Conservation (phyloP, 78 protist genomes). For the Emiliania huxleyi region DNA sequence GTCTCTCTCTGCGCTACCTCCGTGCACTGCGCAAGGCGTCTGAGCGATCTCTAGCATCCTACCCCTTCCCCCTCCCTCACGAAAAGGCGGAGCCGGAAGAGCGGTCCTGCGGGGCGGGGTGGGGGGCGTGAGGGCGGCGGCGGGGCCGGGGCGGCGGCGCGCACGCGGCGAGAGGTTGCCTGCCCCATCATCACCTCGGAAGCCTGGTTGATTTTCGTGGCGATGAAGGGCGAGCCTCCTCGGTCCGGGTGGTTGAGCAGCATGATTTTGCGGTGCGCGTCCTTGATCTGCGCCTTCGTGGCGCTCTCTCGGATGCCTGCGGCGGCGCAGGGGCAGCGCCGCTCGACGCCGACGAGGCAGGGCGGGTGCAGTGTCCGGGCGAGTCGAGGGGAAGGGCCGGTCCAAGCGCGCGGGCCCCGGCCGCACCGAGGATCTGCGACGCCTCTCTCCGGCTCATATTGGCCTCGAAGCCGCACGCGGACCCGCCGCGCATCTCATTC, state of each 20-base stretch:
- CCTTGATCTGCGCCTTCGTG: background rate
- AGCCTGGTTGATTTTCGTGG: slow-evolving; percentile 22
- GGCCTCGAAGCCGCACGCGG: background rate
- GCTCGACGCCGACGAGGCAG: too few relatives aligned
- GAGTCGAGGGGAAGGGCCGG: too few relatives aligned
- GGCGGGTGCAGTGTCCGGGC: too few relatives aligned
- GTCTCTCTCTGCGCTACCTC: too few relatives aligned
- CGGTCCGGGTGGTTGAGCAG: slow-evolving; percentile 14
- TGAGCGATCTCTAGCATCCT: too few relatives aligned
- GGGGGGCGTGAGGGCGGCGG: too few relatives aligned
- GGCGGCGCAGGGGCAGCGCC: background rate
- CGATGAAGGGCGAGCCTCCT: slow-evolving; percentile 10
- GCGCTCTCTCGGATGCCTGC: background rate
- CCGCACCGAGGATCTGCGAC: background rate
- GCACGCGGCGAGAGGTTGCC: too few relatives aligned
- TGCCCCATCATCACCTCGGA: background rate
- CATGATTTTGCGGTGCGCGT: slow-evolving; percentile 23
- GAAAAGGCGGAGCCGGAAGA: slow-evolving; percentile 9
- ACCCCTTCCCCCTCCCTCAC: too few relatives aligned
- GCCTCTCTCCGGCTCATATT: background rate
- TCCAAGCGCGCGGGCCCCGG: too few relatives aligned
- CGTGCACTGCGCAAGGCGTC: too few relatives aligned
- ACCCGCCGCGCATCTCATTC: background rate
- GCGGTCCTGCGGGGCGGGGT: background rate
- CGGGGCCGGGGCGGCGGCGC: too few relatives aligned